Evolutionary conservation across 2,329 filamentous ascomycete genomes (phyloP).

Genomic region (Salinomyces thailandicus): DNA sequence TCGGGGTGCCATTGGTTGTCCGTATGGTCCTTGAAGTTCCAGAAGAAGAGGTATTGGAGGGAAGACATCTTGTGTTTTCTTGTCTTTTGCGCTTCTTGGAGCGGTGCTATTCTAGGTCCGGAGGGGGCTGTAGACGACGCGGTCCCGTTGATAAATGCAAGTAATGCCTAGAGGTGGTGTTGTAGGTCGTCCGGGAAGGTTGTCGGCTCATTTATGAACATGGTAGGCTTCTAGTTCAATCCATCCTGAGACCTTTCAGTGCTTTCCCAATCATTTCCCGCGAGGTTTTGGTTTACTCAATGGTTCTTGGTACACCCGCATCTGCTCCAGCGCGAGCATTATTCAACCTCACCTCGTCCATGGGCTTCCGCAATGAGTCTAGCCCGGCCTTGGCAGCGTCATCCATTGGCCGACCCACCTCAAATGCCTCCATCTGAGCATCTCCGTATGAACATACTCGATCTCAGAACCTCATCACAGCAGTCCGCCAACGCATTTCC

Average conservation of each 20-base stretch:
- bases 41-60: constrained; percentile 19
- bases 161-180: too few species aligned
- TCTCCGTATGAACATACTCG: background rate
- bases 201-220: background rate
- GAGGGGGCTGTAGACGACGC: background rate
- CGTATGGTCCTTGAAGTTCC: constrained; percentile 18
- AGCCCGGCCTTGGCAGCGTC: background rate
- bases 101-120: too few species aligned
- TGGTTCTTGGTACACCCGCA: too few species aligned
- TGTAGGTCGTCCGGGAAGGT: too few species aligned
- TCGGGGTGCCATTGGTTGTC: constrained; percentile 23
- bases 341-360: background rate
- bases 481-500: background rate
- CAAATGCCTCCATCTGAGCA: background rate
- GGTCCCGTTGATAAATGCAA: background rate
- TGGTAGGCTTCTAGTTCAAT: background rate
- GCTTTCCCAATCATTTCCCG: background rate
- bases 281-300: background rate
- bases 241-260: too few species aligned
- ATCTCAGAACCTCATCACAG: background rate
- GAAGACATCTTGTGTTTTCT: background rate
- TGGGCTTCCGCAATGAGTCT: background rate
- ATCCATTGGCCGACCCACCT: background rate
- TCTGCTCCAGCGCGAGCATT: background rate
- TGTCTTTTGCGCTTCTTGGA: background rate